Evolutionary conservation across 352 stramenopile genomes (phyloP).

Genomic region (Globisporangium iwayamae): DNA sequence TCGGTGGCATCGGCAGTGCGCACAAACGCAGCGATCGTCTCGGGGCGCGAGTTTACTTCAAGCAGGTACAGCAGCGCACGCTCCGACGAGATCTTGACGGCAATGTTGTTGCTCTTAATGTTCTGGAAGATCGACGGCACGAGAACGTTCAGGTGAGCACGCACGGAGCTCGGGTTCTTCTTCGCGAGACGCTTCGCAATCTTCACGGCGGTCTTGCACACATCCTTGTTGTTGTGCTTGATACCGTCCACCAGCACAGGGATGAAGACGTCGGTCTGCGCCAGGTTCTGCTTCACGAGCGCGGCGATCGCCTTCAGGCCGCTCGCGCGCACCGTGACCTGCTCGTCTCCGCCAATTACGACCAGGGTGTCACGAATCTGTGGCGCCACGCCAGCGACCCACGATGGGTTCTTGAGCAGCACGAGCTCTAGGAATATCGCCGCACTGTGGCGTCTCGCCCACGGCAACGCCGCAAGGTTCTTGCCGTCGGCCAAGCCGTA

Average conservation of each 20-base stretch:
- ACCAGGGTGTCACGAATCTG: slow-evolving; percentile 32
- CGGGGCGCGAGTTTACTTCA: slow-evolving; percentile 76
- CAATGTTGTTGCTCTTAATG: slow-evolving; percentile 89
- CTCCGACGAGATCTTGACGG: slow-evolving; percentile 84
- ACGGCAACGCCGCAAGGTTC: slow-evolving; percentile 37
- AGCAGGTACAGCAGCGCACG: slow-evolving; percentile 85
- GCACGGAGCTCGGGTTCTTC: slow-evolving; percentile 51
- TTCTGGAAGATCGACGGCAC: slow-evolving; percentile 78
- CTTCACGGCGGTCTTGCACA: slow-evolving; percentile 63
- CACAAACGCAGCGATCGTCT: slow-evolving; percentile 76
- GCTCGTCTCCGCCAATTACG: slow-evolving; percentile 55
- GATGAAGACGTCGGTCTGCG: slow-evolving; percentile 39
- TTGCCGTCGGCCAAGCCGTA: slow-evolving; percentile 43
- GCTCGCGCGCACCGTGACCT: slow-evolving; percentile 52
- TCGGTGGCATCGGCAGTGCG: slow-evolving; percentile 43
- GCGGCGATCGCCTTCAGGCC: slow-evolving; percentile 51
- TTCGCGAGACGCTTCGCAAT: slow-evolving; percentile 77
- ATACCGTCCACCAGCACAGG: slow-evolving; percentile 60
- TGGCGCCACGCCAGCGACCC: slow-evolving; percentile 26
- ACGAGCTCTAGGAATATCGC: slow-evolving; percentile 54
- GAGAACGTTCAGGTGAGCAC: slow-evolving; percentile 47
- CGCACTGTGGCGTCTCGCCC: slow-evolving; percentile 62
- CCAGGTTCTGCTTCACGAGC: slow-evolving; percentile 49
- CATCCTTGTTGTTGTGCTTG: slow-evolving; percentile 76
- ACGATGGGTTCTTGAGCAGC: slow-evolving; percentile 39